Evolutionary conservation across 257 asterid species (phyloP).

Genomic region (Gynochthodes officinalis): DNA sequence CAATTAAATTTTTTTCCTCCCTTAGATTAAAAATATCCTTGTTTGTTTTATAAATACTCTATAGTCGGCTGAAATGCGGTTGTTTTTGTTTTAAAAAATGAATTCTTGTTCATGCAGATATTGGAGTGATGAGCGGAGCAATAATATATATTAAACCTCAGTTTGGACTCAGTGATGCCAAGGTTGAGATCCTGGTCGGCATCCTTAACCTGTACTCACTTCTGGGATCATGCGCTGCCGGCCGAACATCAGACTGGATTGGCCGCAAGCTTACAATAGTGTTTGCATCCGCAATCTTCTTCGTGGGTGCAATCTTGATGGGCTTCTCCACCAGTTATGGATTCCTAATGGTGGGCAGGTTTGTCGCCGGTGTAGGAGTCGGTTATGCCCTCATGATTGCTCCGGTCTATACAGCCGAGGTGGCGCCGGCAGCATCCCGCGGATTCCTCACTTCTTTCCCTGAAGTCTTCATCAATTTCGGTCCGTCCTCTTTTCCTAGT

Average conservation of each 20-base stretch:
- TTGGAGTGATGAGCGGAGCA: slow-evolving; percentile 98
- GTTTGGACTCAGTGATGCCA: slow-evolving; percentile 26
- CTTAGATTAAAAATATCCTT: too few relatives aligned
- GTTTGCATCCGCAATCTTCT: slow-evolving; percentile 72
- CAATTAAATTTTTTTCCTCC: too few relatives aligned
- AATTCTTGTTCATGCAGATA: slow-evolving; percentile 56
- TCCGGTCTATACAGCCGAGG: slow-evolving; percentile 93
- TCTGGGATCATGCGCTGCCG: slow-evolving; percentile 82
- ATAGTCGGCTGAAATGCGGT: too few relatives aligned
- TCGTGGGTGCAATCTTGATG: slow-evolving; percentile 80
- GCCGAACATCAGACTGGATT: slow-evolving; percentile 83
- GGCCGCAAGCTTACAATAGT: slow-evolving; percentile 87
- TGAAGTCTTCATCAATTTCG: slow-evolving; percentile 83
- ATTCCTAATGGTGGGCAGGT: slow-evolving; percentile 83
- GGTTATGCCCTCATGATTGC: slow-evolving; percentile 96
- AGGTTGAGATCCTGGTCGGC: slow-evolving; percentile 69
- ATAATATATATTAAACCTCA: slow-evolving; percentile 50
- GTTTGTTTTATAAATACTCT: too few relatives aligned
- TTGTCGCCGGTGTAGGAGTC: slow-evolving; percentile 84
- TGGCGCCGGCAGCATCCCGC: slow-evolving; percentile 82
- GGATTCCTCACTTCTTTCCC: slow-evolving; percentile 92
- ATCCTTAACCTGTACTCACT: slow-evolving; percentile 63
- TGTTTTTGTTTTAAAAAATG: too few relatives aligned
- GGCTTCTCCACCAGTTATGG: slow-evolving; percentile 75
- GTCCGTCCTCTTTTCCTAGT: slow-evolving; percentile 24